phyloP scores from a whole-genome alignment of 1,284 basidiomycete species.

The Sanghuangporus weigelae region DNA sequence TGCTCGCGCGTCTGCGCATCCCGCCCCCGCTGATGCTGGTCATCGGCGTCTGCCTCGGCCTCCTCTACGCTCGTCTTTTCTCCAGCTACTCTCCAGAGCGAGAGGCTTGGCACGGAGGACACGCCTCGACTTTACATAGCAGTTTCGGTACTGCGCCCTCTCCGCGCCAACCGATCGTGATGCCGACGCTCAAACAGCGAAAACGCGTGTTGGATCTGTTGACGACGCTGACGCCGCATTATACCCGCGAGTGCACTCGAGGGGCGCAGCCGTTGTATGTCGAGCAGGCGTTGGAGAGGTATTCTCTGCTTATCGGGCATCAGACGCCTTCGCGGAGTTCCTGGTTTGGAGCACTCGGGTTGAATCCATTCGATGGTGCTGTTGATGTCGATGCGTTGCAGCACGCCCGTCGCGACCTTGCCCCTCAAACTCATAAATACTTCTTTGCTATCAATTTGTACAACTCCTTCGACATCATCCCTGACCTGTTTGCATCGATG shows the following conservation, averaged over 20 bases:
- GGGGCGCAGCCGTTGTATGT: conserved; percentile 77
- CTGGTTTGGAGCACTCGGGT: conserved; percentile 53
- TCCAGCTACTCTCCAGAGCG: neutral
- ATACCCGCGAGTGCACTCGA: conserved; percentile 87
- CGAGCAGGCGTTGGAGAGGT: conserved; percentile 81
- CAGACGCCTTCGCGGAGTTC: conserved; percentile 51
- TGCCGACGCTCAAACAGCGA: conserved; percentile 77
- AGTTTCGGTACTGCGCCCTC: conserved; percentile 34
- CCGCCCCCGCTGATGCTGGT: conserved; percentile 15
- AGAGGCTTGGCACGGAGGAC: conserved; percentile 47
- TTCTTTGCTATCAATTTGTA: conserved; percentile 98
- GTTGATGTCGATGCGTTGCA: conserved; percentile 36
- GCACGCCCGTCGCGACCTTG: conserved; percentile 37
- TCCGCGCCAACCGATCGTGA: conserved; percentile 53
- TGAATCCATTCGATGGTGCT: conserved; percentile 40
- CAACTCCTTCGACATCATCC: conserved; percentile 97
- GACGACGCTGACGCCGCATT: conserved; percentile 80
- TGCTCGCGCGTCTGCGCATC: conserved; percentile 9
- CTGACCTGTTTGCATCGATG: conserved; percentile 92
- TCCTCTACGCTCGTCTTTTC: conserved; percentile 15
- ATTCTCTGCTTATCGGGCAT: conserved; percentile 77
- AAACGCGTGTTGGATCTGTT: conserved; percentile 81
- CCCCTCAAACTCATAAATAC: conserved; percentile 81
- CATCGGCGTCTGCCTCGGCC: conserved; percentile 16
- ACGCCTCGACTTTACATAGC: conserved; percentile 38